These are phyloP conservation scores for Lasiosphaeriaceae sp. DNA, from an alignment of 495 filamentous ascomycete genomes.

Conservation along the genomic window DNA sequence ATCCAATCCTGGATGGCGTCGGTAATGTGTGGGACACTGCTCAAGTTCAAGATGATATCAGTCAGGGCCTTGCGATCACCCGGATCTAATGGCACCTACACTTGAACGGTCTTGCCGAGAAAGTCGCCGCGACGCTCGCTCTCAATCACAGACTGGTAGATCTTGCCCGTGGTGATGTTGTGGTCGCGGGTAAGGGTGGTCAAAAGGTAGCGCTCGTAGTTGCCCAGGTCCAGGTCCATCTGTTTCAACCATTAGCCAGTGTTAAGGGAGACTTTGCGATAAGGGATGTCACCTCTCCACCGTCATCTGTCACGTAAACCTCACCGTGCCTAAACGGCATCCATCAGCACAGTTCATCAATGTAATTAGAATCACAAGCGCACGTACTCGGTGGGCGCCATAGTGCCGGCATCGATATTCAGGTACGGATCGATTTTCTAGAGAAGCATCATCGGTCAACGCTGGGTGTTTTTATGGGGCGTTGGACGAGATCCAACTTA, in stretches of 20 bases:
- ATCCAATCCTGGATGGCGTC: constrained; percentile 93
- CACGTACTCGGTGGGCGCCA: constrained; percentile 68
- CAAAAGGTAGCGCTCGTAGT: constrained; percentile 68
- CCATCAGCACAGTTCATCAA: neutral
- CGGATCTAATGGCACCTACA: constrained; percentile 26
- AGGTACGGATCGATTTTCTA: constrained; percentile 82
- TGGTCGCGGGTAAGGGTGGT: constrained; percentile 71
- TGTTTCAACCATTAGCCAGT: constrained; percentile 26
- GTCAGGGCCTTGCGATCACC: neutral
- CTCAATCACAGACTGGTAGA: constrained; percentile 82
- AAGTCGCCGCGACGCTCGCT: constrained; percentile 76
- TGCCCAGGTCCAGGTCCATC: constrained; percentile 89
- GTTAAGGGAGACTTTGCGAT: neutral
- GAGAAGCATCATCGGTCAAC: neutral
- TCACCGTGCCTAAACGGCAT: constrained; percentile 29
- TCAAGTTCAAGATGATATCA: neutral
- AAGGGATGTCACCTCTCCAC: constrained; percentile 19
- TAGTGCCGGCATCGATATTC: constrained; percentile 75
- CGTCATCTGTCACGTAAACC: constrained; percentile 37
- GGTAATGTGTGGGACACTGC: constrained; percentile 75
- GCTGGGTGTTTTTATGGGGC: neutral
- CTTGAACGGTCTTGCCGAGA: constrained; percentile 87
- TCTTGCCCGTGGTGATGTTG: constrained; percentile 95
- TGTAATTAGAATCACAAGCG: neutral
- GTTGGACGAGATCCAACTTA: neutral